Conservation (phyloP, 352 stramenopile genomes). For the Phytophthora multivora region DNA sequence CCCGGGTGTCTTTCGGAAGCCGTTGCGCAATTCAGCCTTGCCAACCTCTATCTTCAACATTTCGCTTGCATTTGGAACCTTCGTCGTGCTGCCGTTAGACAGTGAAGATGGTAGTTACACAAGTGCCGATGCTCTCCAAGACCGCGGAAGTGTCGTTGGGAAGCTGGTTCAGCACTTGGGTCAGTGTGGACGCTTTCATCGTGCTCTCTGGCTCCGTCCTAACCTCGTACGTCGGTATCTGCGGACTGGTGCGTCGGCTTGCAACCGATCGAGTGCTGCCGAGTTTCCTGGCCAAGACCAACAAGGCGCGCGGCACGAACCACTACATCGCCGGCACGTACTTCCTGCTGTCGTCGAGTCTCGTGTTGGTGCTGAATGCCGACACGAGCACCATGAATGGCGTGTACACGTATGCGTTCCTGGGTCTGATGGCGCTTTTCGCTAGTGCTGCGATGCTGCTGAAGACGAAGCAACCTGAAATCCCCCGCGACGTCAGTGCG, state of each 20-base stretch:
- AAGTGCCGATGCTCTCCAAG: not conserved
- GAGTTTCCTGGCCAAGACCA: conserved; percentile 47
- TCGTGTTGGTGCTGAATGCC: conserved; percentile 70
- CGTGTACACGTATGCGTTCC: conserved; percentile 89
- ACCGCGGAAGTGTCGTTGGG: conserved; percentile 7
- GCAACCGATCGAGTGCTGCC: conserved; percentile 66
- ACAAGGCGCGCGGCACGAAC: conserved; percentile 61
- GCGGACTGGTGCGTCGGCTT: conserved; percentile 70
- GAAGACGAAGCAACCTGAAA: conserved; percentile 80
- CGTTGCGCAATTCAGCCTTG: conserved; percentile 71
- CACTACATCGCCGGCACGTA: conserved; percentile 79
- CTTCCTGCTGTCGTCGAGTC: conserved; percentile 59
- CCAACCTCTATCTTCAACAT: conserved; percentile 82
- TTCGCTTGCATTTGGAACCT: conserved; percentile 57
- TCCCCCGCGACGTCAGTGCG: conserved; percentile 69
- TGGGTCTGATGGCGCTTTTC: conserved; percentile 86
- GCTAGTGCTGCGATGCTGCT: conserved; percentile 80
- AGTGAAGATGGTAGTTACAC: conserved; percentile 45
- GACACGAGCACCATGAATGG: conserved; percentile 69
- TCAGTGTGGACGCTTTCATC: conserved; percentile 83
- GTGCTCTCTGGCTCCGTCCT: conserved; percentile 84
- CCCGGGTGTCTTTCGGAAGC: conserved; percentile 77
- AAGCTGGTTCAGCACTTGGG: conserved; percentile 46
- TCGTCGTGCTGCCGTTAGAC: conserved; percentile 71
- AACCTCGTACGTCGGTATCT: conserved; percentile 84